Percentiles rank a stretch among this genome's conserved stretches.
phyloP scores from a whole-genome alignment of 163 green algal species.

The Picocystis sp. region DNA sequence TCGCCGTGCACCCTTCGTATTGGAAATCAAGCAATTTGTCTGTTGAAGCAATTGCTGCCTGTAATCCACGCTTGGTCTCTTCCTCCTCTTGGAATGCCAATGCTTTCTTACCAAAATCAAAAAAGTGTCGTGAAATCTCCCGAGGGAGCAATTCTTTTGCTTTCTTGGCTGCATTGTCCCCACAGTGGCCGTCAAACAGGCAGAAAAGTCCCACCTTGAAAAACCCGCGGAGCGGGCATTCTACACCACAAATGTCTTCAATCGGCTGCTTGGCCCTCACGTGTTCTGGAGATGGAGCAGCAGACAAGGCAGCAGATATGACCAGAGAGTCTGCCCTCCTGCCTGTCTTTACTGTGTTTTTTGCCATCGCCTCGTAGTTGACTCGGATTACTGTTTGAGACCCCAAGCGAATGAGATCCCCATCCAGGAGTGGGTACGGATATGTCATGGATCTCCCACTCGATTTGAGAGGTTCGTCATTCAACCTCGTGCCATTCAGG shows the following conservation, averaged over 20 bases:
- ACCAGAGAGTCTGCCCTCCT: too few species aligned
- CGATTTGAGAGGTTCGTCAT: too few species aligned
- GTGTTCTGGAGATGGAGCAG: too few species aligned
- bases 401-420: too few species aligned
- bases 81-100: too few species aligned
- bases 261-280: not conserved
- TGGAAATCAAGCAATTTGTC: constrained; percentile 1
- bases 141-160: constrained; percentile 6
- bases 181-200: constrained; percentile 13
- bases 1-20: constrained; percentile 10
- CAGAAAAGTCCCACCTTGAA: constrained; percentile 6
- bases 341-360: too few species aligned
- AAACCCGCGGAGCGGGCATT: constrained; percentile 8
- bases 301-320: too few species aligned
- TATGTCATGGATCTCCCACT: too few species aligned
- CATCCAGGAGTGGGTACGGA: too few species aligned
- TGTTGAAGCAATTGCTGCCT: not conserved
- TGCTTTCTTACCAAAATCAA: not conserved
- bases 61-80: not conserved
- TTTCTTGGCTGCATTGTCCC: constrained; percentile 2
- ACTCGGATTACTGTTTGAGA: too few species aligned
- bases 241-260: constrained; percentile 2
- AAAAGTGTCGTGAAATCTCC: not conserved
- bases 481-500: too few species aligned
- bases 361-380: too few species aligned